Percentiles rank a stretch among this genome's conserved stretches.
Conservation (phyloP, 371 early-diverging fungal genomes). For the Cokeromyces recurvatus region DNA sequence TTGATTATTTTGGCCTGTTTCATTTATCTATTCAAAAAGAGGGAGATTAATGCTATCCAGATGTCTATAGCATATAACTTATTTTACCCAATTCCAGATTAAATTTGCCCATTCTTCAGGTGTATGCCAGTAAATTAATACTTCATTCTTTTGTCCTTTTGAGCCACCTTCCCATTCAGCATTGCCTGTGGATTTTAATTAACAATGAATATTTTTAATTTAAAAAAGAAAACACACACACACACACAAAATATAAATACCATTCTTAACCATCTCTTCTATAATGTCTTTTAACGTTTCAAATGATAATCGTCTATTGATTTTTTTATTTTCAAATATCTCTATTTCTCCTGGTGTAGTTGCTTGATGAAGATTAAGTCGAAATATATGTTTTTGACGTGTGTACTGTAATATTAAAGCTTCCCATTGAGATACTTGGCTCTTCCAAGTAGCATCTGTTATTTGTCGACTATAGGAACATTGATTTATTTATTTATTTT, state of each 20-base stretch:
- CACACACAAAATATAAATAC: too few relatives aligned
- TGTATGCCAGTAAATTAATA: conserved; percentile 80
- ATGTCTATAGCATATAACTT: too few relatives aligned
- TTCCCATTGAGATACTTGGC: conserved; percentile 78
- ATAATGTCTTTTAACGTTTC: conserved; percentile 64
- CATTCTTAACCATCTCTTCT: conserved; percentile 71
- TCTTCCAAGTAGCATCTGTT: conserved; percentile 76
- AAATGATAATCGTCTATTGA: conserved; percentile 56
- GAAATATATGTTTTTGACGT: conserved; percentile 56
- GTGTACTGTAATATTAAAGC: conserved; percentile 69
- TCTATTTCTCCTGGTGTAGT: conserved; percentile 43
- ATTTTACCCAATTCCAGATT: conserved; percentile 77
- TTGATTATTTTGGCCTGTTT: conserved; percentile 70
- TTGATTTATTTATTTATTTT: too few relatives aligned
- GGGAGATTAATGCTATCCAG: background rate
- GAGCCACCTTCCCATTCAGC: conserved; percentile 72
- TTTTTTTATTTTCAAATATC: conserved; percentile 64
- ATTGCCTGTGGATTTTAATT: too few relatives aligned
- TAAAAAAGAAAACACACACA: too few relatives aligned
- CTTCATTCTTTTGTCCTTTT: conserved; percentile 48
- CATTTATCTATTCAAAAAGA: conserved; percentile 47
- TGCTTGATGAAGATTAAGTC: conserved; percentile 62
- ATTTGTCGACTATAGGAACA: conserved; percentile 80
- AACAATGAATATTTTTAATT: too few relatives aligned
- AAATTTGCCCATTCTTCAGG: conserved; percentile 87